Evolutionary conservation across 345 rosid genomes (phyloP).

Genomic region (Eucalyptus melliodora): DNA sequence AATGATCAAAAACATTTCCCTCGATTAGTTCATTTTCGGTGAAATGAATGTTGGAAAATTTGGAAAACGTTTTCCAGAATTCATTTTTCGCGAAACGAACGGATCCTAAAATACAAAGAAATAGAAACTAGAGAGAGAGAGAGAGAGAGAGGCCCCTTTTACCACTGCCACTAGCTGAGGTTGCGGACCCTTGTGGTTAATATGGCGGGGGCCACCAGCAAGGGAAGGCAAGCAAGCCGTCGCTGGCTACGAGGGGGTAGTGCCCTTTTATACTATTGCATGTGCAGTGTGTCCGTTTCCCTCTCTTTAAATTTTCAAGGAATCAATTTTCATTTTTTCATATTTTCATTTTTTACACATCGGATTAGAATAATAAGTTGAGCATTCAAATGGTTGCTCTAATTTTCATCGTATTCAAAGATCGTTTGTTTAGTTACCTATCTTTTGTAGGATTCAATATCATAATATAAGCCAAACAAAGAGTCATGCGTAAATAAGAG

Average conservation of each 20-base stretch:
- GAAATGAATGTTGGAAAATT: fast-evolving
- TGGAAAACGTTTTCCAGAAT: fast-evolving
- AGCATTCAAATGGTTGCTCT: background rate
- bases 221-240: background rate
- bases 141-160: background rate
- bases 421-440: background rate
- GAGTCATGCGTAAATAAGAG: background rate
- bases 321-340: too few relatives aligned
- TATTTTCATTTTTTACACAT: background rate
- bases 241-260: fast-evolving
- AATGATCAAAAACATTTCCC: too few relatives aligned
- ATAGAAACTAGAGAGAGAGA: too few relatives aligned
- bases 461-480: background rate
- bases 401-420: background rate
- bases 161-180: fast-evolving
- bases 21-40: fast-evolving
- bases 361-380: background rate
- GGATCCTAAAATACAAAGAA: too few relatives aligned
- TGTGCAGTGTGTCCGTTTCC: fast-evolving
- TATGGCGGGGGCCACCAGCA: background rate
- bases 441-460: too few relatives aligned
- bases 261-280: background rate
- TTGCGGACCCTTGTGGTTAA: background rate
- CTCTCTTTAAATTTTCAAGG: background rate
- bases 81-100: fast-evolving